A percentile compares a stretch with the other conserved stretches of the same genome.
phyloP scores from a whole-genome alignment of 2,329 filamentous ascomycete species.

The Xylaria sp. region DNA sequence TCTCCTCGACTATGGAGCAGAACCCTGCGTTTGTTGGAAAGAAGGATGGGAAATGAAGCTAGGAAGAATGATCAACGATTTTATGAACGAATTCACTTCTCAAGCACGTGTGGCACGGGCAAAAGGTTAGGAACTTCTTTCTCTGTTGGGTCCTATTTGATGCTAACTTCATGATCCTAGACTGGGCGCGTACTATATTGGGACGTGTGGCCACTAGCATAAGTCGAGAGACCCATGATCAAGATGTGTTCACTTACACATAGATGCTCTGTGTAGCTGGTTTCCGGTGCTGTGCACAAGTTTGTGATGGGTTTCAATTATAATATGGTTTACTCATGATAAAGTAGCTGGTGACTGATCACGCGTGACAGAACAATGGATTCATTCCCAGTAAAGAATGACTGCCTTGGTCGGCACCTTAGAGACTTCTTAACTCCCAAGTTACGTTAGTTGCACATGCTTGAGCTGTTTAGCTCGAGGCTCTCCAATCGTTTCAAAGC shows the following conservation, averaged over 20 bases:
- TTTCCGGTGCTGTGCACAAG: neutral
- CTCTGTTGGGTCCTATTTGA: neutral
- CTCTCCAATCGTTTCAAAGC: neutral
- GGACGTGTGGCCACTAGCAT: neutral
- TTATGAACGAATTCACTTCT: constrained; percentile 9
- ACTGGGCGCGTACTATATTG: neutral
- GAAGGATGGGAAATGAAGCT: constrained; percentile 40
- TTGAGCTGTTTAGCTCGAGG: neutral
- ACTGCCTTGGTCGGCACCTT: neutral
- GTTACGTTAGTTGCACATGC: neutral
- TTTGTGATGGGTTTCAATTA: neutral
- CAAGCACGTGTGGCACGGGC: neutral
- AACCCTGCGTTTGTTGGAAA: constrained; percentile 76
- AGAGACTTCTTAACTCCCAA: neutral
- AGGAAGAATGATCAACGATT: neutral
- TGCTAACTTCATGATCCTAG: constrained; percentile 14
- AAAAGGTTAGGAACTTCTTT: constrained; percentile 17
- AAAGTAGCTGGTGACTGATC: neutral
- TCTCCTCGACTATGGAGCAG: constrained; percentile 88
- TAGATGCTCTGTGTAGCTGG: neutral
- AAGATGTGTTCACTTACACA: neutral
- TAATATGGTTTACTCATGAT: neutral
- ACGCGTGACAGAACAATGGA: neutral
- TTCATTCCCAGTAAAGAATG: neutral
- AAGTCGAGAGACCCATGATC: neutral